These are phyloP conservation scores for Ilyonectria sp. DNA, from an alignment of 2,329 filamentous ascomycete species.

Conservation along the genomic window DNA sequence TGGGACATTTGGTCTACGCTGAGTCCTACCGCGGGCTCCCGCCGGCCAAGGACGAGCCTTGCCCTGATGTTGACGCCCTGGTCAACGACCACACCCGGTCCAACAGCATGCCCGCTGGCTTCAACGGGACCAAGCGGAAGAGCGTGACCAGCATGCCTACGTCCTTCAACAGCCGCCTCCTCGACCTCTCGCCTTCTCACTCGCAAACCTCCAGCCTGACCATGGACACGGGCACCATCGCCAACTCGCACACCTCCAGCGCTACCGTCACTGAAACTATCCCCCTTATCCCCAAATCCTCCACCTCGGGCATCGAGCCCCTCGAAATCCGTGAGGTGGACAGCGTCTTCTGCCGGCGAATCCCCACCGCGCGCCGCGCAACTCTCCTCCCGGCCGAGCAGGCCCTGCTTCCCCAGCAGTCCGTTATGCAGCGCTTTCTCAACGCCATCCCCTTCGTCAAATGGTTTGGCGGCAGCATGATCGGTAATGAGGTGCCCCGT, in stretches of 20 bases:
- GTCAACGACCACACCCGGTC: constrained; percentile 51
- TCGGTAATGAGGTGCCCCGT: constrained; percentile 82
- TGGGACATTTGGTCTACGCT: constrained; percentile 79
- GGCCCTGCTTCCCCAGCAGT: constrained; percentile 79
- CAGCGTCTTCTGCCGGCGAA: constrained; percentile 70
- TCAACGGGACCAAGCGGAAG: constrained; percentile 48
- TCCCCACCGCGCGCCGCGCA: constrained; percentile 76
- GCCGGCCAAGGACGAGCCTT: constrained; percentile 74
- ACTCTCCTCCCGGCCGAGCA: constrained; percentile 78
- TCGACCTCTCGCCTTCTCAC: constrained; percentile 59
- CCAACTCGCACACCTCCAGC: constrained; percentile 60
- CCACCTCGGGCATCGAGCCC: constrained; percentile 45
- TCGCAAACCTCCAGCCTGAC: constrained; percentile 70
- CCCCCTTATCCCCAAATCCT: constrained; percentile 31
- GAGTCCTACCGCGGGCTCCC: constrained; percentile 78
- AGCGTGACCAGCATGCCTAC: constrained; percentile 52
- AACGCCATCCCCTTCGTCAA: constrained; percentile 78
- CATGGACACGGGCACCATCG: constrained; percentile 70
- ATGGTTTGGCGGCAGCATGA: constrained; percentile 81
- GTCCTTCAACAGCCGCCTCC: constrained; percentile 56
- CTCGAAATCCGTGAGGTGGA: constrained; percentile 53
- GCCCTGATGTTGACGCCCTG: constrained; percentile 66
- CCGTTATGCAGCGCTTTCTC: constrained; percentile 74
- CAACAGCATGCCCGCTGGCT: constrained; percentile 54
- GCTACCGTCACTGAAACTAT: constrained; percentile 60